Evolutionary conservation across 345 rosid genomes (phyloP).

Genomic region (Microcos paniculata): DNA sequence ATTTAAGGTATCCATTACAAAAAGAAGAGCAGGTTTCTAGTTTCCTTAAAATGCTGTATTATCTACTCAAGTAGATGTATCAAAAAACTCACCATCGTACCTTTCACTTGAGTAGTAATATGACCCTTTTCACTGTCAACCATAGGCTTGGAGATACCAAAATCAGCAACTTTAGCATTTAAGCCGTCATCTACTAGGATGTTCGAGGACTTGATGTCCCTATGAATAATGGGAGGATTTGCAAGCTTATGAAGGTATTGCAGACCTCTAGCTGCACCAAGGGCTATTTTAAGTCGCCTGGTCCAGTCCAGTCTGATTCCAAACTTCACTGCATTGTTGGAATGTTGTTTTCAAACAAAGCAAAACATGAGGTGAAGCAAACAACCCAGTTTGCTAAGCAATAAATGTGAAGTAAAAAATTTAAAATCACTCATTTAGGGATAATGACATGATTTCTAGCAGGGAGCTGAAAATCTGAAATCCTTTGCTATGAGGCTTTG

Average conservation of each 20-base stretch:
- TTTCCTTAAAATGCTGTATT: neutral
- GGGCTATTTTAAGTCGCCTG: slow-evolving; percentile 72
- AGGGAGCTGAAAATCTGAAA: neutral
- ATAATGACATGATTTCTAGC: neutral
- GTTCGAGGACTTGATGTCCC: slow-evolving; percentile 87
- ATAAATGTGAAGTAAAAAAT: neutral
- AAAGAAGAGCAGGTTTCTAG: neutral
- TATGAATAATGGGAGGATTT: slow-evolving; percentile 90
- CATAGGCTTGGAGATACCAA: slow-evolving; percentile 82
- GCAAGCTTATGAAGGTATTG: slow-evolving; percentile 94
- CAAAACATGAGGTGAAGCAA: neutral
- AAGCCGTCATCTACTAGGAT: slow-evolving; percentile 74
- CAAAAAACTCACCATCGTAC: slow-evolving; percentile 74
- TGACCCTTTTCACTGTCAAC: slow-evolving; percentile 61
- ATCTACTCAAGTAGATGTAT: neutral
- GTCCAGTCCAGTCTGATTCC: slow-evolving; percentile 84
- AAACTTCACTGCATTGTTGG: slow-evolving; percentile 51
- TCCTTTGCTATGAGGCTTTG: neutral
- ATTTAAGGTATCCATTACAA: neutral
- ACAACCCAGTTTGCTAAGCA: neutral
- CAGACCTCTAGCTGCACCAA: slow-evolving; percentile 81
- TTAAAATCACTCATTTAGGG: neutral
- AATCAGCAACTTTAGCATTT: slow-evolving; percentile 89
- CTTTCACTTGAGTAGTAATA: slow-evolving; percentile 91
- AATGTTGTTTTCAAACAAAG: neutral